Conservation (phyloP, 2,329 filamentous ascomycete species). For the Mycosphaerella arachidis region DNA sequence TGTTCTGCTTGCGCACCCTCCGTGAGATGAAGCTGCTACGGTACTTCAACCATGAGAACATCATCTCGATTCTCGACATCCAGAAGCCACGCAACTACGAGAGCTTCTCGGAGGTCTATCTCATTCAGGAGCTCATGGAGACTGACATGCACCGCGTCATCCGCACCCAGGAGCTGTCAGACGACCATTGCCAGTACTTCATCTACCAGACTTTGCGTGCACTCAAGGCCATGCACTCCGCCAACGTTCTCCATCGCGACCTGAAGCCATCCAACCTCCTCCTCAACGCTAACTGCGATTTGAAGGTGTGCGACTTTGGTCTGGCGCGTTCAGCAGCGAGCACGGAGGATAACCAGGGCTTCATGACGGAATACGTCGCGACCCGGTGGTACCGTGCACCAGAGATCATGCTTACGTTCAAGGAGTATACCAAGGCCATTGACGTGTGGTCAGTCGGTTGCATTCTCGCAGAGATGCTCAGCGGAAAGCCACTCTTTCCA, state of each 20-base stretch:
- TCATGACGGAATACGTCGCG: conserved; percentile 99
- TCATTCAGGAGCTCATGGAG: conserved; percentile 99
- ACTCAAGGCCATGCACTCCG: conserved; percentile 98
- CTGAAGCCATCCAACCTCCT: conserved; percentile 96
- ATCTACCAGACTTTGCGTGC: conserved; percentile 98
- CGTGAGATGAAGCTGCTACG: conserved; percentile 98
- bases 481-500: conserved; percentile 94
- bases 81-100: conserved; percentile 97
- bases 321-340: conserved; percentile 88
- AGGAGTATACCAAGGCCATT: conserved; percentile 99
- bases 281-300: conserved; percentile 95
- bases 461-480: conserved; percentile 97
- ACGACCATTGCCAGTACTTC: conserved; percentile 99
- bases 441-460: conserved; percentile 99
- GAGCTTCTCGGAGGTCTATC: conserved; percentile 93
- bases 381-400: conserved; percentile 98
- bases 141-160: conserved; percentile 99
- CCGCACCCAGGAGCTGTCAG: conserved; percentile 94
- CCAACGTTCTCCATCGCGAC: conserved; percentile 95
- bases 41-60: conserved; percentile 99
- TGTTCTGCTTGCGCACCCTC: conserved; percentile 66
- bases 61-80: conserved; percentile 98
- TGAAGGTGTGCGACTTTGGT: conserved; percentile 98
- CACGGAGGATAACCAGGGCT: conserved; percentile 98
- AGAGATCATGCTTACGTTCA: conserved; percentile 99